Percentiles rank a stretch among this genome's conserved stretches.
phyloP scores from a whole-genome alignment of 1,284 basidiomycete genomes.

The Malassezia sp. region DNA sequence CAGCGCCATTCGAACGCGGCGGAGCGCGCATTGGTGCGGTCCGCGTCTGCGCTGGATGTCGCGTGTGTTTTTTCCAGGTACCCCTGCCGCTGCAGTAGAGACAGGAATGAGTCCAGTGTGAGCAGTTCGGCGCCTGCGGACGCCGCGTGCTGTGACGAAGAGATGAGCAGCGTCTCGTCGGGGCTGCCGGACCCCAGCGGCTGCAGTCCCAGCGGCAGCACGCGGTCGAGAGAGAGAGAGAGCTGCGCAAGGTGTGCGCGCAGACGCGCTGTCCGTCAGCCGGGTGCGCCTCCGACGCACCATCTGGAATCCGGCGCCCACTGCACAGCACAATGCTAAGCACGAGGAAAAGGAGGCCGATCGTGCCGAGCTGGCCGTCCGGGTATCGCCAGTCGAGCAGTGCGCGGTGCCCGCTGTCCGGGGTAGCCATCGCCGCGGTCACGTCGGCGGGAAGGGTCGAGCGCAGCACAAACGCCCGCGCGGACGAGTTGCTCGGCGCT shows the following conservation, averaged over 20 bases:
- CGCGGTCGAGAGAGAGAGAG: constrained; percentile 6
- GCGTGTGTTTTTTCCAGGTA: constrained; percentile 32
- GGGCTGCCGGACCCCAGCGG: background rate
- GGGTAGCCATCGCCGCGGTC: background rate
- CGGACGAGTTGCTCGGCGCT: background rate
- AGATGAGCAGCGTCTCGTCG: too few species aligned
- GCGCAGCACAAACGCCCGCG: constrained; percentile 14
- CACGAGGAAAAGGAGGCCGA: constrained; percentile 31
- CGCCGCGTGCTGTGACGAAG: background rate
- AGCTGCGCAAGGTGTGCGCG: constrained; percentile 8
- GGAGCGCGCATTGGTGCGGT: constrained; percentile 2
- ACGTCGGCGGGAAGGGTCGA: constrained; percentile 14
- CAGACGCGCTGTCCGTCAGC: background rate
- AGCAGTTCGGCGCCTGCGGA: background rate
- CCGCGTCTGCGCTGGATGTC: background rate
- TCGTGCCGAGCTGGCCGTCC: constrained; percentile 19
- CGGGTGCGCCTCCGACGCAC: constrained; percentile 13
- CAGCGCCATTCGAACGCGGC: constrained; percentile 32
- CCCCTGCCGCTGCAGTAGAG: constrained; percentile 16
- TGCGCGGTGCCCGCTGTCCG: too few species aligned
- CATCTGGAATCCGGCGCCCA: constrained; percentile 30
- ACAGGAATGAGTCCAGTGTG: constrained; percentile 20
- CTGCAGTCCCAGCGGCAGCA: constrained; percentile 9
- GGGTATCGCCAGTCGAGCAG: constrained; percentile 21
- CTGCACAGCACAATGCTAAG: constrained; percentile 37